A percentile compares a stretch with the other conserved stretches of the same genome.
phyloP scores from a whole-genome alignment of 768 basidiomycete species.

The Pulveroboletus sp. region DNA sequence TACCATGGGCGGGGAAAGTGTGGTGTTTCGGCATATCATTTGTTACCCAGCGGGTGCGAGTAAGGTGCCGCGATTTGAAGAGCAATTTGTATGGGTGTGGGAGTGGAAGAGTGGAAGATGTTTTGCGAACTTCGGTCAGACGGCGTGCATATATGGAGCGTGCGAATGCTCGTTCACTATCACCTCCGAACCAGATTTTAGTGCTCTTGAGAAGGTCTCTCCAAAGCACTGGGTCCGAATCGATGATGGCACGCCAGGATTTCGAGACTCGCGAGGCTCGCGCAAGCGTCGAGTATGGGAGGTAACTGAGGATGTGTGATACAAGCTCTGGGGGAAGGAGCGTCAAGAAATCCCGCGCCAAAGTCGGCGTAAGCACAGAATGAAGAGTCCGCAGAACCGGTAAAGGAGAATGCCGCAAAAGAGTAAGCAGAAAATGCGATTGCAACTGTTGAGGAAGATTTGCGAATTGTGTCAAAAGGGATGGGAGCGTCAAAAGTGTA shows the following conservation, averaged over 20 bases:
- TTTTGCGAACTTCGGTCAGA: constrained; percentile 35
- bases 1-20: constrained; percentile 85
- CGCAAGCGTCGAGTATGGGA: constrained; percentile 79
- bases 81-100: constrained; percentile 90
- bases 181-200: constrained; percentile 86
- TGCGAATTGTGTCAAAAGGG: constrained; percentile 78
- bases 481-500: constrained; percentile 82
- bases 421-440: constrained; percentile 89
- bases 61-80: constrained; percentile 87
- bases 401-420: constrained; percentile 87
- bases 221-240: constrained; percentile 90
- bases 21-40: constrained; percentile 71
- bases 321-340: constrained; percentile 91
- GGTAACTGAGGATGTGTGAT: constrained; percentile 81
- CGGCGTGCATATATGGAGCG: constrained; percentile 65
- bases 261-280: constrained; percentile 87
- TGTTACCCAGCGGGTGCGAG: constrained; percentile 76
- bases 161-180: constrained; percentile 80
- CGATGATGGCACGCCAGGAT: constrained; percentile 89
- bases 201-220: constrained; percentile 79
- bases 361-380: constrained; percentile 82
- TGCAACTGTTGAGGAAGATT: constrained; percentile 79
- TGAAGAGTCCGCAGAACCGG: constrained; percentile 89
- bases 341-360: constrained; percentile 93
- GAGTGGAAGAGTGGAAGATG: constrained; percentile 55